A percentile compares a stretch with the other conserved stretches of the same genome.
phyloP scores from a whole-genome alignment of 257 asterid genomes.

The Nicotiana benthamiana region DNA sequence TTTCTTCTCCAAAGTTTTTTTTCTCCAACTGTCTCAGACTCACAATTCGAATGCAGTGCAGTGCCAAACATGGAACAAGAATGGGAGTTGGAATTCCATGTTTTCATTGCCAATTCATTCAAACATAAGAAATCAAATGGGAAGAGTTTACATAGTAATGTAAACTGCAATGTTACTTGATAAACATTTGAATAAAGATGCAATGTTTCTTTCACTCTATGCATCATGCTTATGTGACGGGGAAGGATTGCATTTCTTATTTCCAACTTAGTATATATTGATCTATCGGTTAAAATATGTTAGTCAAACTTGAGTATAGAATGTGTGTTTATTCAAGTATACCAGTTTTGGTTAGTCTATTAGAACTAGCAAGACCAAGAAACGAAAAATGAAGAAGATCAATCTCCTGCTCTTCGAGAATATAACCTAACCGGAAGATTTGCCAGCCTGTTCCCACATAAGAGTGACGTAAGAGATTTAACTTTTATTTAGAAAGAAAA shows the following conservation, averaged over 20 bases:
- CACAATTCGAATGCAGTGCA: no score
- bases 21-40: no score
- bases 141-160: no score
- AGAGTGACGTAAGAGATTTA: background rate
- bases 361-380: background rate
- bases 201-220: no score
- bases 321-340: background rate
- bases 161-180: no score
- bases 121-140: no score
- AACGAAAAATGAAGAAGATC: background rate
- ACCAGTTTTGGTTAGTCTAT: background rate
- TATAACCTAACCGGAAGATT: background rate
- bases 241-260: background rate
- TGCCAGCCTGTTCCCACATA: background rate
- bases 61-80: no score
- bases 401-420: background rate
- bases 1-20: no score
- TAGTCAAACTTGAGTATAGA: background rate
- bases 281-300: background rate
- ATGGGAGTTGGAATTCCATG: no score
- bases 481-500: background rate
- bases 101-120: no score
- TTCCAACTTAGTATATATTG: background rate
- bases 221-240: background rate
- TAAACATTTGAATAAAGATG: no score